A percentile compares a stretch with the other conserved stretches of the same genome.
Evolutionary conservation across 129 eudicot species (phyloP).

Genomic region (Cynara cardunculus): DNA sequence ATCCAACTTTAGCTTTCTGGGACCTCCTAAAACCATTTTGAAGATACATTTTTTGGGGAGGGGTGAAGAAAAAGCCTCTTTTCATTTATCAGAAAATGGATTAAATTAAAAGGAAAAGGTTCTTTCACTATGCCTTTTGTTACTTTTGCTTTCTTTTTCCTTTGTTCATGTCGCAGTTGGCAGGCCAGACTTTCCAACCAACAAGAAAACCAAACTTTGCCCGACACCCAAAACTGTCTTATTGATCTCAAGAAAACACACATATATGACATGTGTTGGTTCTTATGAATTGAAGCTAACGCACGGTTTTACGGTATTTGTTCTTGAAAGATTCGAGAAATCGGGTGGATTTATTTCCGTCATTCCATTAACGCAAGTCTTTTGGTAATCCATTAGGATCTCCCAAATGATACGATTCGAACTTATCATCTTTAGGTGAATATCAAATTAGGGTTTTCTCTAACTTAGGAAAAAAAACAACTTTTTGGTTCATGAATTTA

Average conservation of each 20-base stretch:
- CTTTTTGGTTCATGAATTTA: neutral
- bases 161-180: slow-evolving; percentile 17
- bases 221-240: neutral
- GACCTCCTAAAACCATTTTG: neutral
- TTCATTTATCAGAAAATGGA: slow-evolving; percentile 18
- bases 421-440: neutral
- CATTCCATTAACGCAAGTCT: neutral
- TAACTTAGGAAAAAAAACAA: neutral
- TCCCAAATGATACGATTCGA: neutral
- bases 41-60: slow-evolving; percentile 16
- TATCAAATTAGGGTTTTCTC: neutral
- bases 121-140: slow-evolving; percentile 20
- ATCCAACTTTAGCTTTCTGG: neutral
- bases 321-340: neutral
- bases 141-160: slow-evolving; percentile 13
- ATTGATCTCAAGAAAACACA: neutral
- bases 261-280: neutral
- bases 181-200: slow-evolving; percentile 14
- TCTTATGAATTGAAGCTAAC: neutral
- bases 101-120: neutral
- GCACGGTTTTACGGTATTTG: neutral
- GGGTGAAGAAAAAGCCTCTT: slow-evolving; percentile 22
- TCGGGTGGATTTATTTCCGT: neutral
- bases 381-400: neutral
- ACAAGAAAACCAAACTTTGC: slow-evolving; percentile 13